phyloP scores from a whole-genome alignment of 2,329 filamentous ascomycete species.

The Nectriaceae sp. region DNA sequence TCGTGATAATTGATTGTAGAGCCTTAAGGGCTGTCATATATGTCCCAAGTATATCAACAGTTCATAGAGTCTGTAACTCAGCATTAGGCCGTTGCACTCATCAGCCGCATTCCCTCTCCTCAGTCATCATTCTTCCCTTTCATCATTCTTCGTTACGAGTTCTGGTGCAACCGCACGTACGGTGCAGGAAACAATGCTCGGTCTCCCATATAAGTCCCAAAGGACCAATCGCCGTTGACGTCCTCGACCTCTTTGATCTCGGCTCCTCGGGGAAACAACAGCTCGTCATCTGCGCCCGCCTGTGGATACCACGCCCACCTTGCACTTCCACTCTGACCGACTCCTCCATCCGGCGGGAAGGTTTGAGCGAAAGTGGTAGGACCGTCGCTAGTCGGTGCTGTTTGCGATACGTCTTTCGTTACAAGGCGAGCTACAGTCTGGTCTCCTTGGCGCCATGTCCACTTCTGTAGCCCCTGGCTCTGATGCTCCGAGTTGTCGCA shows the following conservation, averaged over 20 bases:
- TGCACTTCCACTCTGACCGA: conserved; percentile 64
- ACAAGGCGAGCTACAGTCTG: conserved; percentile 49
- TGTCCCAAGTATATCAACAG: too few relatives aligned
- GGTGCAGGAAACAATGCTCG: conserved; percentile 79
- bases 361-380: conserved; percentile 26
- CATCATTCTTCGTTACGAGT: not conserved
- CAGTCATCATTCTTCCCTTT: not conserved
- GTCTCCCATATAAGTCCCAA: conserved; percentile 80
- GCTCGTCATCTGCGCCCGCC: conserved; percentile 66
- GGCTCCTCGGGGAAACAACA: conserved; percentile 81
- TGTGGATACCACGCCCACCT: conserved; percentile 79
- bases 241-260: conserved; percentile 83
- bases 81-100: too few relatives aligned
- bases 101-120: too few relatives aligned
- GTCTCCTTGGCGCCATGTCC: conserved; percentile 51
- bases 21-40: too few relatives aligned
- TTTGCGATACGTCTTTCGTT: conserved; percentile 50
- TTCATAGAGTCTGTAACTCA: too few relatives aligned
- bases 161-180: conserved; percentile 62
- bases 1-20: too few relatives aligned
- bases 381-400: conserved; percentile 38
- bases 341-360: conserved; percentile 77
- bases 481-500: conserved; percentile 38
- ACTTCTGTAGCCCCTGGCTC: conserved; percentile 45
- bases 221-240: conserved; percentile 89